Evolutionary conservation across 1,139 yeast species (phyloP).

Genomic region (Kodamaea sp.): DNA sequence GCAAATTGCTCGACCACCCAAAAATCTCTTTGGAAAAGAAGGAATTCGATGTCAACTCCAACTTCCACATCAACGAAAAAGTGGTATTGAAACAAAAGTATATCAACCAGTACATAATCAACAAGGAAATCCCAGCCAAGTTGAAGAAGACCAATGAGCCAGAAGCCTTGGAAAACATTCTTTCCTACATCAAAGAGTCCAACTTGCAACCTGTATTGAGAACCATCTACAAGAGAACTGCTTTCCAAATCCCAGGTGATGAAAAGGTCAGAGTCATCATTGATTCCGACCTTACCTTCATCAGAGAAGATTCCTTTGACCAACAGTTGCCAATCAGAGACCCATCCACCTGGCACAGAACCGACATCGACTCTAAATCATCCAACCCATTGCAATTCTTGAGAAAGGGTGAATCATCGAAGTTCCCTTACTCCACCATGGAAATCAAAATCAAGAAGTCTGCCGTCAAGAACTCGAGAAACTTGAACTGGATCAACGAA

Average conservation of each 20-base stretch:
- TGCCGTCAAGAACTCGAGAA: constrained; percentile 39
- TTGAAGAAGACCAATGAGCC: constrained; percentile 30
- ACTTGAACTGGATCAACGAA: constrained; percentile 82
- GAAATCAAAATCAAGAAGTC: constrained; percentile 75
- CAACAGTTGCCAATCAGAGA: constrained; percentile 84
- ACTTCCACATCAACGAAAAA: constrained; percentile 57
- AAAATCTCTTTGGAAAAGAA: constrained; percentile 82
- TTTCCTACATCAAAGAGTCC: constrained; percentile 62
- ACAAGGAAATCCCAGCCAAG: constrained; percentile 17
- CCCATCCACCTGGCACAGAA: constrained; percentile 88
- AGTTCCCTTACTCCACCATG: constrained; percentile 90
- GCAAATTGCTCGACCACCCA: constrained; percentile 72
- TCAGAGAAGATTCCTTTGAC: constrained; percentile 90
- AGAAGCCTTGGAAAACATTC: constrained; percentile 58
- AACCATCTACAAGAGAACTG: constrained; percentile 86
- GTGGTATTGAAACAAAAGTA: constrained; percentile 77
- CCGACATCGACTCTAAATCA: constrained; percentile 79
- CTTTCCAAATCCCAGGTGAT: constrained; percentile 98
- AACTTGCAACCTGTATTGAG: constrained; percentile 83
- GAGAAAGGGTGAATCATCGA: constrained; percentile 81
- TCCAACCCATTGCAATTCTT: constrained; percentile 69
- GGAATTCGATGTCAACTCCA: constrained; percentile 57
- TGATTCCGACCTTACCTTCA: constrained; percentile 83
- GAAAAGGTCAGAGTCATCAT: constrained; percentile 85
- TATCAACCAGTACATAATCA: constrained; percentile 59